Evolutionary conservation across 805 yeast genomes (phyloP), one percentile per base, ranked within the genome.

Genomic region (Brettanomyces naardenensis): DNA sequence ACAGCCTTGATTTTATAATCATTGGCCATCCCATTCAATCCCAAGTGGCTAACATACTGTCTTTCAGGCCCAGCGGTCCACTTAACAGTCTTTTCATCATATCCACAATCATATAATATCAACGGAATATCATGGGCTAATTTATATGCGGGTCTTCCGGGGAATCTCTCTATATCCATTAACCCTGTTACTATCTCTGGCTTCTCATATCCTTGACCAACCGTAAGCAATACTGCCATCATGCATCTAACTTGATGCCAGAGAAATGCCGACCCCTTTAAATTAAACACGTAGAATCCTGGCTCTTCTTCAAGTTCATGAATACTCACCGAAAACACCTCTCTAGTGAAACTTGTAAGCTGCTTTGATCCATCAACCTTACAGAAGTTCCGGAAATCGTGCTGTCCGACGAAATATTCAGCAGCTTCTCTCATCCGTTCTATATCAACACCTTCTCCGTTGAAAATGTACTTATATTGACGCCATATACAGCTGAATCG

Each of bases 201-300:
- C 0, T 54, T 40, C 56, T 92, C 98, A 17, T 73, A 67, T 13
- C 66, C 65, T 57, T 88, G 95, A 1, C 96, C 98, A 6, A 88
- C 78, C 19, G 82, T 59, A 38, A 92, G 75, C 39, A 92, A 56
- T 9, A 83, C 66, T 0, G 95, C 95, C 64, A 88, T 75, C 92
- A 92, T 92, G 48, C 95, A 88, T 41, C 98, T 73, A 15, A 92
- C 98, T 59, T 92, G 98, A 56, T 92, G 97, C 97, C 97, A 92
- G 39, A 92, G 61, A 49, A 92, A 92, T 6, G 97, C 98, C 1
- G 84, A 67, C 0, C 98, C 98, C 44, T 73, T 68, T 37, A 92
- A 62, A 54, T 87, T 88, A 56, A 90, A 77, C 40, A 78, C 80
- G 51, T 68, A 83, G 38, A 73, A 66, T 4, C 71, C 75, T 14